Percentiles rank a stretch among this genome's conserved stretches.
Conservation (phyloP, 2,329 filamentous ascomycete species). For the Torrubiella hemipterigena region DNA sequence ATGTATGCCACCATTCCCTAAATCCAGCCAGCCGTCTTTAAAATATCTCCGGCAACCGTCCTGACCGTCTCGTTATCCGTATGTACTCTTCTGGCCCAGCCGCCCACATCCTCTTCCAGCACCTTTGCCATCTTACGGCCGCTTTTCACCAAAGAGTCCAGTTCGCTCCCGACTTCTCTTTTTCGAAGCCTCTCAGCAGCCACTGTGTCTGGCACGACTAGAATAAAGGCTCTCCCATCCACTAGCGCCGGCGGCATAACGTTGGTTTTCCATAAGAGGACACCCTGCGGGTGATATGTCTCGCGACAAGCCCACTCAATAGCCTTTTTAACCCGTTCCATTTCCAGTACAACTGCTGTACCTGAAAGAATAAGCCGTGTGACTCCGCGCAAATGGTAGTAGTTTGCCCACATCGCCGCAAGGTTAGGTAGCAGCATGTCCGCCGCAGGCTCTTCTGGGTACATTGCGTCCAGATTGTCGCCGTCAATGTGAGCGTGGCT, state of each 20-base stretch:
- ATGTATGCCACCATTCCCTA: no score
- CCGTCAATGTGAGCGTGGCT: conserved; percentile 7
- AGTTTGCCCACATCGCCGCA: conserved; percentile 6
- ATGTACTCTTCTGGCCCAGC: conserved; percentile 6
- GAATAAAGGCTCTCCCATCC: conserved; percentile 4
- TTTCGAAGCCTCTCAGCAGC: conserved; percentile 3
- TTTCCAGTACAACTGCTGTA: conserved; percentile 5
- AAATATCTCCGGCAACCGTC: conserved; percentile 5
- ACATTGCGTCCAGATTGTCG: conserved; percentile 8
- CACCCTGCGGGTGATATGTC: conserved; percentile 3
- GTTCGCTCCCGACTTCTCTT: conserved; percentile 7
- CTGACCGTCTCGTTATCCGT: conserved; percentile 7
- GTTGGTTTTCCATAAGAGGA: conserved; percentile 1
- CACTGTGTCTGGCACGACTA: conserved; percentile 5
- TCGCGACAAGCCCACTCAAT: conserved; percentile 5
- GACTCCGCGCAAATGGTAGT: conserved; percentile 8
- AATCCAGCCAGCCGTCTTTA: conserved; percentile 6
- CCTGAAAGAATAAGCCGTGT: conserved; percentile 6
- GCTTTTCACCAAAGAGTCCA: conserved; percentile 4
- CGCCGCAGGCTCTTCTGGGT: conserved; percentile 3
- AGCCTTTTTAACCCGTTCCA: conserved; percentile 5
- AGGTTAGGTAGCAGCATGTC: conserved; percentile 7
- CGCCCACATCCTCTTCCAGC: conserved; percentile 6
- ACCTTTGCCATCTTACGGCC: conserved; percentile 5
- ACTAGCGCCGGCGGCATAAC: conserved; percentile 7